Conservation (phyloP, 148 eudicot species). For the Rhododendron molle region DNA sequence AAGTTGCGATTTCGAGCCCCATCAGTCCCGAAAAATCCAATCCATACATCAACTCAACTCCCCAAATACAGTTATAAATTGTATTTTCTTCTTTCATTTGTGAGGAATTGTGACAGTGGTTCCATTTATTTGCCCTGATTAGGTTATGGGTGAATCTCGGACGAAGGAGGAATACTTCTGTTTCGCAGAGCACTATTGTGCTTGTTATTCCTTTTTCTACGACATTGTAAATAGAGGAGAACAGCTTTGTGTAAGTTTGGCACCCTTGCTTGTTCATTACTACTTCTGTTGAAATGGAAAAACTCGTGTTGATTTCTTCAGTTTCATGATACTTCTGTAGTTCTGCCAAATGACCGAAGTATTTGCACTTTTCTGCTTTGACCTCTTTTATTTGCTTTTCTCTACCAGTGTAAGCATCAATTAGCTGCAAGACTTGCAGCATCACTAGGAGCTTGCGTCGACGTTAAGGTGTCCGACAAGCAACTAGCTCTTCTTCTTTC, state of each 20-base stretch:
- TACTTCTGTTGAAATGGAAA: neutral
- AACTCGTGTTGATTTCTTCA: neutral
- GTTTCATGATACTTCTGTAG: neutral
- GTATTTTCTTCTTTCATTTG: neutral
- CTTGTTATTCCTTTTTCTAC: slow-evolving; percentile 91
- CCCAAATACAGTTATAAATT: neutral
- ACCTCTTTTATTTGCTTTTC: neutral
- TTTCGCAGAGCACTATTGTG: slow-evolving; percentile 80
- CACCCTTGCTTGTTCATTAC: neutral
- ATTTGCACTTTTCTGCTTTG: neutral
- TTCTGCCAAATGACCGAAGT: neutral
- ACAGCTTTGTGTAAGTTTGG: slow-evolving; percentile 78
- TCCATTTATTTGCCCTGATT: neutral
- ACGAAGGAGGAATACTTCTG: slow-evolving; percentile 85
- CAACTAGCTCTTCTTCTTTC: slow-evolving; percentile 73
- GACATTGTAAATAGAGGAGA: slow-evolving; percentile 85
- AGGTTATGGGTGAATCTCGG: slow-evolving; percentile 89
- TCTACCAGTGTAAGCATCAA: slow-evolving; percentile 87
- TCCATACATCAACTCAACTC: neutral
- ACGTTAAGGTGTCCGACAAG: slow-evolving; percentile 70
- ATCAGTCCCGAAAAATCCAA: neutral
- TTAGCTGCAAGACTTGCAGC: slow-evolving; percentile 90
- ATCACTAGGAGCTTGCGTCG: slow-evolving; percentile 54
- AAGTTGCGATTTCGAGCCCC: neutral
- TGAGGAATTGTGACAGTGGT: neutral